Conservation (phyloP, 2,329 filamentous ascomycete genomes). For the Claviceps purpurea region DNA sequence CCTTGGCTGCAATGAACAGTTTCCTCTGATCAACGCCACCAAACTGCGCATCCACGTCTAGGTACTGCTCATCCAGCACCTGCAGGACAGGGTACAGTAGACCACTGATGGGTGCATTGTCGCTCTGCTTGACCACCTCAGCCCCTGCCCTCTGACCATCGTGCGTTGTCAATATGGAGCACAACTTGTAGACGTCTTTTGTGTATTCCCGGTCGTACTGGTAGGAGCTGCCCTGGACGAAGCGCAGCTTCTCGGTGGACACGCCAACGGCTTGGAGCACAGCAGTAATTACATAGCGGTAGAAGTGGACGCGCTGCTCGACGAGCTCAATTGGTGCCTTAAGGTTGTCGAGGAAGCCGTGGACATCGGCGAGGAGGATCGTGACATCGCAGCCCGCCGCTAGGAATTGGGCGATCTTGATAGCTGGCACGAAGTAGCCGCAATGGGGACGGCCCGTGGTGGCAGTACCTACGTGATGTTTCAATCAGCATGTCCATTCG, state of each 20-base stretch:
- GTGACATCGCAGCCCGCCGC: conserved; percentile 72
- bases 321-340: conserved; percentile 86
- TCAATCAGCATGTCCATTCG: background rate
- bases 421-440: conserved; percentile 76
- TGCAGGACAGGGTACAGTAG: conserved; percentile 47
- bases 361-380: conserved; percentile 62
- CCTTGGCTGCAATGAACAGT: conserved; percentile 74
- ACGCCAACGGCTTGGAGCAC: conserved; percentile 69
- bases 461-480: conserved; percentile 45
- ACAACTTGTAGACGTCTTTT: conserved; percentile 78
- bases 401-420: conserved; percentile 84
- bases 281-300: conserved; percentile 60
- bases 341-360: conserved; percentile 69
- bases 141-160: conserved; percentile 83
- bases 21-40: conserved; percentile 79
- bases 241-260: conserved; percentile 62
- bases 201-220: conserved; percentile 61
- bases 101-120: conserved; percentile 52
- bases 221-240: conserved; percentile 76
- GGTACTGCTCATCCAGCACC: conserved; percentile 78
- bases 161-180: conserved; percentile 57
- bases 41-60: conserved; percentile 80
- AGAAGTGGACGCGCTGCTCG: conserved; percentile 70
- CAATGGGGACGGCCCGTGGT: conserved; percentile 80
- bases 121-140: conserved; percentile 87